These are phyloP conservation scores for Phytomonas sp. DNA, from an alignment of 208 protist species.

Conservation along the genomic window DNA sequence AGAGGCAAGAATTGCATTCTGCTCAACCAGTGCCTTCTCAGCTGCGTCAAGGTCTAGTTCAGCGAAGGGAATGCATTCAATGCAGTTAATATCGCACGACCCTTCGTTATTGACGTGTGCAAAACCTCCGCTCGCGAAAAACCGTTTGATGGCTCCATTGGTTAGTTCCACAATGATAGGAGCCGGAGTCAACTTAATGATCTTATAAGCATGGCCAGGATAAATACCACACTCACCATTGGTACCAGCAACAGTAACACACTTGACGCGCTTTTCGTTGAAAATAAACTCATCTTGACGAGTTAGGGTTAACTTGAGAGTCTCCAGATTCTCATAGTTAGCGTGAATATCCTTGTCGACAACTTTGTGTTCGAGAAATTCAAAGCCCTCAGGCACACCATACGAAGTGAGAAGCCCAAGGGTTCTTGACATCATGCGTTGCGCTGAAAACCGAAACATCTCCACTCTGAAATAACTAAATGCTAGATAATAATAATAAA, in stretches of 20 bases:
- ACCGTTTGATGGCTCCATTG: conserved; percentile 70
- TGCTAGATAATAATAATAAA: conserved; percentile 9
- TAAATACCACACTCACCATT: conserved; percentile 84
- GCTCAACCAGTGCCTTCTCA: conserved; percentile 76
- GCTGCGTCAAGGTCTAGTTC: conserved; percentile 70
- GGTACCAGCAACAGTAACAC: conserved; percentile 63
- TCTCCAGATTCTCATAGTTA: conserved; percentile 74
- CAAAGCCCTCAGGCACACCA: conserved; percentile 73
- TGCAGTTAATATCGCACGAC: conserved; percentile 86
- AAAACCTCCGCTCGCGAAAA: conserved; percentile 84
- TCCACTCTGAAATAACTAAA: neutral
- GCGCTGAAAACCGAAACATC: conserved; percentile 76
- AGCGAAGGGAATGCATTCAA: conserved; percentile 76
- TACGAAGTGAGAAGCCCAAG: conserved; percentile 39
- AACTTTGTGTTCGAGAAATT: conserved; percentile 80
- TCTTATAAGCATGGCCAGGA: conserved; percentile 85
- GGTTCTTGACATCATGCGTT: conserved; percentile 50
- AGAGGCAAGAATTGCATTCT: conserved; percentile 37
- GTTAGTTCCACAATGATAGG: conserved; percentile 69
- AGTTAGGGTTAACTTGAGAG: conserved; percentile 77
- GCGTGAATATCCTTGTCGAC: conserved; percentile 81
- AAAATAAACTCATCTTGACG: conserved; percentile 88
- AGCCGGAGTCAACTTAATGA: conserved; percentile 67
- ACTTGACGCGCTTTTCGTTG: conserved; percentile 70
- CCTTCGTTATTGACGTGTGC: conserved; percentile 90